Conservation (phyloP, 139 green algal genomes). For the Tetradesmus obliquus region DNA sequence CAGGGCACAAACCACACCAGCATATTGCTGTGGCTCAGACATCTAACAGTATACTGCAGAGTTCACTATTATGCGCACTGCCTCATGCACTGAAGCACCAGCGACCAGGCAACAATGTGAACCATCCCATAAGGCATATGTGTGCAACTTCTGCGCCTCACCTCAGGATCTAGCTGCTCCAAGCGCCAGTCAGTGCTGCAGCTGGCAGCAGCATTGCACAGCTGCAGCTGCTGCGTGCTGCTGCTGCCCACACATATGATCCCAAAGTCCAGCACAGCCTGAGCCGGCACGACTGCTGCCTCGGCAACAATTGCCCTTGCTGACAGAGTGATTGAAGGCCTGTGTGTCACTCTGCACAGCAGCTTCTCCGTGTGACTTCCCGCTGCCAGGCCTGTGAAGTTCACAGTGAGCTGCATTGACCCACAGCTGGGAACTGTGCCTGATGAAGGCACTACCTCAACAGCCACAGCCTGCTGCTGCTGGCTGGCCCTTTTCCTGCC, state of each 20-base stretch:
- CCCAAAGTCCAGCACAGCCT: conserved; percentile 25
- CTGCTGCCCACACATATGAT: neutral
- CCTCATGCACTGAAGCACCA: too few species aligned
- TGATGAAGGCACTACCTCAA: neutral
- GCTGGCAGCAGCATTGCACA: neutral
- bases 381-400: conserved; percentile 19
- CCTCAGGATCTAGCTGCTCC: conserved; percentile 2
- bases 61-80: too few species aligned
- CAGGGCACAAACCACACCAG: too few species aligned
- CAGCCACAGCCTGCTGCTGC: neutral
- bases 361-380: conserved; percentile 10
- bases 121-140: neutral
- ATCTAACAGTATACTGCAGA: too few species aligned
- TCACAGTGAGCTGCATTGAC: neutral
- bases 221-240: neutral
- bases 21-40: too few species aligned
- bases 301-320: neutral
- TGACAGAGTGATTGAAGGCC: neutral
- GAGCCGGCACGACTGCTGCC: neutral
- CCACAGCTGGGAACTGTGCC: neutral
- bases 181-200: neutral
- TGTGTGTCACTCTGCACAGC: neutral
- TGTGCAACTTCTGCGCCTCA: neutral
- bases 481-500: neutral
- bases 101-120: neutral